Evolutionary conservation across 2,329 filamentous ascomycete genomes (phyloP), one percentile per base, ranked within the genome.

Genomic region (Karstenula rhodostoma): DNA sequence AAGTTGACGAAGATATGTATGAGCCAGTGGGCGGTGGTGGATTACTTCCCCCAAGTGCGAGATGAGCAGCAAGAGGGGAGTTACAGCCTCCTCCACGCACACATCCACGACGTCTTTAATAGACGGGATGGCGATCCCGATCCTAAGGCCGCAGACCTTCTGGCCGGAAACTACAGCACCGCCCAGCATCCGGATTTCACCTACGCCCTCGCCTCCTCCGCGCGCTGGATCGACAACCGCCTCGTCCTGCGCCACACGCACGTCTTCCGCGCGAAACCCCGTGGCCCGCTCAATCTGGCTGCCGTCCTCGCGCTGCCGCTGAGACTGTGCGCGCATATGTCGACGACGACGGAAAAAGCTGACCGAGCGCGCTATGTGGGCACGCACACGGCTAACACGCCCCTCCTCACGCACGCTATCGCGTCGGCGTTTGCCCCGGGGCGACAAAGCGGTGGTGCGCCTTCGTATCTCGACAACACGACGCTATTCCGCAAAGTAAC

Each of bases 211-310:
- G 6, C 22, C 2, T 55, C 57, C 1, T 59, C 57, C 0, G 57
- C 35, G 17, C 4, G 8, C 12, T 50, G 57, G 37, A 56, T 50
- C 44, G 25, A 55, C 23, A 19, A 44, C 6, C 44, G 44, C 27
- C 57, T 59, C 17, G 33, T 59, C 3, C 17, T 59, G 33, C 19
- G 43, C 13, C 57, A 59, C 51, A 42, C 44, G 12, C 57, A 59
- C 44, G 32, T 25, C 4, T 59, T 59, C 22, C 51, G 25, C 15
- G 19, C 40, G 6, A 43, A 5, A 23, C 7, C 13, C 7, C 29
- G 37, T 2, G 46, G 23, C 4, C 13, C 50, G 13, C 33, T 59
- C 4, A 12, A 25, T 5, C 33, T 42, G 1, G 17, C 19, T 5
- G 43, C 55, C n/a, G 9, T 59, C 19, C 46, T 59, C 1, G 7